A percentile compares a stretch with the other conserved stretches of the same genome.
These are phyloP conservation scores for Trametes coccinea DNA, from an alignment of 768 basidiomycete genomes.

Conservation along the genomic window DNA sequence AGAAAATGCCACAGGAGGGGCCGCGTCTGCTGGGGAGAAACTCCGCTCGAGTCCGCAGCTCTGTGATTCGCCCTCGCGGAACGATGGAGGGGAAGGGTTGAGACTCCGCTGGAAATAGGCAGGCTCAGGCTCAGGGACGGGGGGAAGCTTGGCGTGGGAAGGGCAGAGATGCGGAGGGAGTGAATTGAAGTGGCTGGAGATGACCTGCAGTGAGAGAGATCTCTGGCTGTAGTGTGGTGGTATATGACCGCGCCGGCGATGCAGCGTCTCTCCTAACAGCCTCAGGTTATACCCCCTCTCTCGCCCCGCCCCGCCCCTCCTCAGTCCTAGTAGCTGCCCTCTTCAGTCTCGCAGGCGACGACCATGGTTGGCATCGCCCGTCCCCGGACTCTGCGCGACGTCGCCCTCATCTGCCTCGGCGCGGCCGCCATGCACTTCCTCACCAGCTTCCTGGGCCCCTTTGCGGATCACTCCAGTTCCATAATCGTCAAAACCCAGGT, in stretches of 20 bases:
- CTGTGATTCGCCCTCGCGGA: not conserved
- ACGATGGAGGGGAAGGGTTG: not conserved
- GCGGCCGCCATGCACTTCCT: conserved; percentile 57
- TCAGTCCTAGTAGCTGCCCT: not conserved
- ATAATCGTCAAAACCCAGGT: conserved; percentile 37
- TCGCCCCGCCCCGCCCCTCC: conserved; percentile 1
- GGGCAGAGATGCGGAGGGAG: not conserved
- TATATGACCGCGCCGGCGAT: conserved; percentile 1
- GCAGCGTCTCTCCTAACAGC: conserved; percentile 1
- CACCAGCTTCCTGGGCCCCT: conserved; percentile 40
- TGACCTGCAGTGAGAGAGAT: not conserved
- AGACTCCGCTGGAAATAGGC: not conserved
- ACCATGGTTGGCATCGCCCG: conserved; percentile 30
- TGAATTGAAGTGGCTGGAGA: not conserved
- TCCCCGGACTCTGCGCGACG: conserved; percentile 54
- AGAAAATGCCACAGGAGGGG: not conserved
- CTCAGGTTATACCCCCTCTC: conserved; percentile 6
- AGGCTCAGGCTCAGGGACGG: not conserved
- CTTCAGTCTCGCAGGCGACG: conserved; percentile 4
- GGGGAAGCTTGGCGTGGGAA: conserved; percentile 11
- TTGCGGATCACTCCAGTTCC: conserved; percentile 28
- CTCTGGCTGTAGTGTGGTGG: not conserved
- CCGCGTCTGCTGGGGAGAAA: not conserved
- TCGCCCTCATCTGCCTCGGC: conserved; percentile 57
- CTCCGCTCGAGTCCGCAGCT: not conserved